Evolutionary conservation across 345 rosid species (phyloP), one percentile per base, ranked within the genome.

Genomic region (Pugionium dolabratum): DNA sequence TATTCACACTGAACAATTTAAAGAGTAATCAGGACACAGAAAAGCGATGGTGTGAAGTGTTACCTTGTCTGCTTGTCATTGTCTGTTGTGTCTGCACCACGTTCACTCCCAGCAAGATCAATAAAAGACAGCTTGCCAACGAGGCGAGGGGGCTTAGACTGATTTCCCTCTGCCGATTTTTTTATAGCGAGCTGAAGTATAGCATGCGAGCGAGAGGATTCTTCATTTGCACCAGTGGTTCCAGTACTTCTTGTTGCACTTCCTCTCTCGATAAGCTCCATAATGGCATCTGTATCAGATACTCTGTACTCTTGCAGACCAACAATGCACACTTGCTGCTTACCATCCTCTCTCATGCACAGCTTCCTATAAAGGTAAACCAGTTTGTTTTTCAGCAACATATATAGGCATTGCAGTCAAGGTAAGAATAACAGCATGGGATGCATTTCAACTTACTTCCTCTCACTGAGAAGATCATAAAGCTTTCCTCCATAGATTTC

Each of bases 51-150:
- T 61, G 55, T 9, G 7, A 46, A 54, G 62, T 28, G 39, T 56
- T 76, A 88, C 99, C 99, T 88, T 2, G 99, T 93, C 80, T 88
- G 97, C 71, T 90, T 93, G 76, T 93, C 99, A 66, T 93, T 93
- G 78, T 93, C 99, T 29, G 99, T 93, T 57, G 99, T 90, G 78
- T 93, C 99, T 27, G 99, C 99, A 69, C 99, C 99, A 45, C 99
- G 96, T 74, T 90, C 99, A 81, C 99, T 90, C 83, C 97, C 99
- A 57, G 99, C 99, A 64, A 93, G 95, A 83, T 93, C 99, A 53
- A 93, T 93, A 74, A 93, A 93, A 56, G 99, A 93, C 44, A 90
- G 97, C 75, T 93, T 90, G 52, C 98, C 98, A 71, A 93, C 86
- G 10, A 85, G 78, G 71, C 92, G 94, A 11, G 95, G 89, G 61